Percentiles rank a stretch among this genome's conserved stretches.
phyloP scores from a whole-genome alignment of 1,139 yeast genomes.

The Hanseniaspora uvarum region DNA sequence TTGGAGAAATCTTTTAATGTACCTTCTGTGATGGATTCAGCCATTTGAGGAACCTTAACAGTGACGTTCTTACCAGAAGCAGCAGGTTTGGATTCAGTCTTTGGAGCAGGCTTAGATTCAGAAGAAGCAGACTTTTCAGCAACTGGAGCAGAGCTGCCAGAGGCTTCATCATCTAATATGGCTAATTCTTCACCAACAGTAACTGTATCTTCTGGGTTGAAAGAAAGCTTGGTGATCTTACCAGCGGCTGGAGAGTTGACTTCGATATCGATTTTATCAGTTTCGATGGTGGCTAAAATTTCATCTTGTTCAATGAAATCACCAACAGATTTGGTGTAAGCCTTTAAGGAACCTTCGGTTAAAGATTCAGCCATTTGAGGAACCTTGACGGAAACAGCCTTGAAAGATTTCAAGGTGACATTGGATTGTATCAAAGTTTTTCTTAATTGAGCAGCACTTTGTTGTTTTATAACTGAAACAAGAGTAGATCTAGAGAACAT shows the following conservation, averaged over 20 bases:
- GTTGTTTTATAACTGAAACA: constrained; percentile 3
- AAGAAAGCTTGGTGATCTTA: constrained; percentile 75
- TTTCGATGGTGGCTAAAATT: constrained; percentile 91
- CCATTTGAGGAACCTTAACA: constrained; percentile 90
- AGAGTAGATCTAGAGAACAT: constrained; percentile 14
- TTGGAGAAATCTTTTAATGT: constrained; percentile 63
- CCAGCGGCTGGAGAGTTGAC: constrained; percentile 93
- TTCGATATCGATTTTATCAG: constrained; percentile 95
- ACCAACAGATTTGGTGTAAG: constrained; percentile 72
- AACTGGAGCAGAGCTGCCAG: constrained; percentile 48
- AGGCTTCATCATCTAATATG: constrained; percentile 70
- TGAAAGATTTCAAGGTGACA: constrained; percentile 20
- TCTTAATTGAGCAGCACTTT: constrained; percentile 3
- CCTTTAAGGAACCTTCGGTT: constrained; percentile 89
- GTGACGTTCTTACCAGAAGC: constrained; percentile 25
- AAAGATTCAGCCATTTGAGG: constrained; percentile 99
- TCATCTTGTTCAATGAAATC: constrained; percentile 83
- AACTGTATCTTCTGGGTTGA: constrained; percentile 81
- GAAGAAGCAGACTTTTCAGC: constrained; percentile 30
- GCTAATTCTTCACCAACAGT: constrained; percentile 91
- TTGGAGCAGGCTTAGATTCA: constrained; percentile 20
- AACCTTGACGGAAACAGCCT: constrained; percentile 57
- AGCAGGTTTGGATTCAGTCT: constrained; percentile 18
- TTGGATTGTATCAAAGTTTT: constrained; percentile 4
- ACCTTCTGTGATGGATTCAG: constrained; percentile 90